Base-by-base conservation (phyloP, 257 asterid species). In the Gentiana macrophylla region DNA sequence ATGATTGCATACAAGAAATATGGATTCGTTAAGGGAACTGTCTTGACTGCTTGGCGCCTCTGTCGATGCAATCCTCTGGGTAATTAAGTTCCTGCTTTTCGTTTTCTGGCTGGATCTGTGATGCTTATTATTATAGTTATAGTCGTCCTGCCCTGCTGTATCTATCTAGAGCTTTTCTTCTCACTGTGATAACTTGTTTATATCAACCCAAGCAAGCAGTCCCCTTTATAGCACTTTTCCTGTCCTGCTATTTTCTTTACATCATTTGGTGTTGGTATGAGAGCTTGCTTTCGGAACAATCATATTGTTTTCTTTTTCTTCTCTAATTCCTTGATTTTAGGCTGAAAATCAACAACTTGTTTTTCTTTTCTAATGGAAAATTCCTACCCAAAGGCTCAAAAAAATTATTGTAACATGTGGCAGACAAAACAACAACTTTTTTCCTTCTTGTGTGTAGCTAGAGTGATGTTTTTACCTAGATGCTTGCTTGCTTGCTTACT, bases 1-100 rank as follows among this genome's bases (percentile, higher is more conserved):
- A 87, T 80, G 96, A 84, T 84, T 65, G 92, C 98, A 74, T 91
- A 91, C 80, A 80, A 79, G 83, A 91, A 84, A 66, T 91, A 87
- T 64, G 98, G 98, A 59, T 70, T 80, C 62, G 79, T 34, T 0
- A 91, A 87, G 69, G 96, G 98, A 34, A 79, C 87, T 7, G 35
- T 83, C 37, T 64, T 86, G 77, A 90, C 95, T 34, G 81, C 86
- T 47, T 86, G 96, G 84, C 94, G 98, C 11, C 67, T 90, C 45
- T 90, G 98, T 70, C 91, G 96, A 47, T 91, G 96, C 84, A 86
- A 91, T 67, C 94, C 95, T 65, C 84, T 91, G 6, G 96, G 96
- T 87, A 74, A 59, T 52, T 24, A 24, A 24, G 24, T 43, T 32
- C 2, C 54, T 12, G 38, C 37, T 45, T 6, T 37, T 24, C 45